Evolutionary conservation across 1,284 basidiomycete species (phyloP), one percentile per base, ranked within the genome.

Genomic region (Trichosporon coremiiforme): DNA sequence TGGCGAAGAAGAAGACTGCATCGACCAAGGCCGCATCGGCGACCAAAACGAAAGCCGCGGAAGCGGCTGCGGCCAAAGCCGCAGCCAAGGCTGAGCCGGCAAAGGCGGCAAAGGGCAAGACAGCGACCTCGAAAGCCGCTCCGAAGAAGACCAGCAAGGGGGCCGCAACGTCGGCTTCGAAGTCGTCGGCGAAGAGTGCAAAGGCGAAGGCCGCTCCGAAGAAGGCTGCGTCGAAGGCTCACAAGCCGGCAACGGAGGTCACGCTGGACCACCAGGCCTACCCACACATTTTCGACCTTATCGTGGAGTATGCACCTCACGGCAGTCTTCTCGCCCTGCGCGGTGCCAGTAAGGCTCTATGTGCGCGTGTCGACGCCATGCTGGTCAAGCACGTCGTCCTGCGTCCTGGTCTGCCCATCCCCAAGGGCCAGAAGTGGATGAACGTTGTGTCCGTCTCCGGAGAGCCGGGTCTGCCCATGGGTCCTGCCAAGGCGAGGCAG

Each of bases 251-350:
- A 20, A 33, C 29, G 20, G 50, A 60, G 41, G 31, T 35, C 9
- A 31, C 45, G 6, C 64, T 71, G 38, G 67, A 71, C 65, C 33
- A 29, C 29, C 2, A 22, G 10, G 25, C 22, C 0, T 65, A 65
- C 63, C 67, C 70, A 12, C 53, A 64, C 70, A 66, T 71, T 63
- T 41, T 71, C 36, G 47, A 50, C 38, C 15, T 45, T 2, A 35
- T 71, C 15, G 12, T 71, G 20, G 22, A 33, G 3, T 12, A 53
- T 17, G 62, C 70, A 0, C 47, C 65, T 0, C 65, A 33, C 20
- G 13, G n/a, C 13, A 1, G 36, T 4, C 70, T 71, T 2, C 41
- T 69, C 47, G 62, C 41, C 0, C 53, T 71, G 0, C 70, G 70
- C 9, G 41, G 17, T 5, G 66, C 70, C 4, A 62, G 41, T 38